Evolutionary conservation across 352 stramenopile genomes (phyloP), one percentile per base, ranked within the genome.

Genomic region (Phytophthora lateralis): DNA sequence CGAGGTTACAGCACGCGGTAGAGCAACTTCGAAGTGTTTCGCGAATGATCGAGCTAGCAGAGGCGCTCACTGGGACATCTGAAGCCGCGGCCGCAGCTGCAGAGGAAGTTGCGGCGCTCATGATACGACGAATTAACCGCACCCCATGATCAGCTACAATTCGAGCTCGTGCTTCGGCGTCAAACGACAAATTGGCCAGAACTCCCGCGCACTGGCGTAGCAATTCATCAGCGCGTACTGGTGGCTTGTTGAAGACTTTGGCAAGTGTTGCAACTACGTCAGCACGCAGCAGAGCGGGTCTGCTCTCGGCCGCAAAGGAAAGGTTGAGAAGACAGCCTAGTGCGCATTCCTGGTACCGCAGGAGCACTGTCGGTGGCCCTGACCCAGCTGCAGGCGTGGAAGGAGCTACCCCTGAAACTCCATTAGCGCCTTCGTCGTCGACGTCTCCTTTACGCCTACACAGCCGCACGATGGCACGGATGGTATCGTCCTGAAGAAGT

Each of bases 281-380:
- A 12, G 85, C 74, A 39, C 69, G 78, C 8, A 93, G 60, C 15
- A 96, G 49, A 3, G 82, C 66, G 39, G 87, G 78, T 46, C 84
- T 71, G 20, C 81, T 91, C 17, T 88, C 74, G 12, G 77, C 55
- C 20, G 84, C 78, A 51, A 91, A 92, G 29, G 87, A 91, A 10
- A 97, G 58, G 45, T 95, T 93, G 45, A 91, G 89, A 20, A 91
- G 63, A 67, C 82, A 95, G 30, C 78, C 65, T 17, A 92, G 63
- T 1, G 85, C 85, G 49, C 84, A 93, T 41, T 92, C 82, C 43
- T 95, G 83, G 45, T 71, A 86, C 10, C 76, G 66, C 17, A 78
- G 63, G 15, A 95, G 61, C 5, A 75, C 63, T 7, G 82, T 66
- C 1, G 73, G 71, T 35, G 60, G 60, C 14, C 66, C 60, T 30